Conservation (phyloP, 345 rosid species). For the Brassica juncea region DNA sequence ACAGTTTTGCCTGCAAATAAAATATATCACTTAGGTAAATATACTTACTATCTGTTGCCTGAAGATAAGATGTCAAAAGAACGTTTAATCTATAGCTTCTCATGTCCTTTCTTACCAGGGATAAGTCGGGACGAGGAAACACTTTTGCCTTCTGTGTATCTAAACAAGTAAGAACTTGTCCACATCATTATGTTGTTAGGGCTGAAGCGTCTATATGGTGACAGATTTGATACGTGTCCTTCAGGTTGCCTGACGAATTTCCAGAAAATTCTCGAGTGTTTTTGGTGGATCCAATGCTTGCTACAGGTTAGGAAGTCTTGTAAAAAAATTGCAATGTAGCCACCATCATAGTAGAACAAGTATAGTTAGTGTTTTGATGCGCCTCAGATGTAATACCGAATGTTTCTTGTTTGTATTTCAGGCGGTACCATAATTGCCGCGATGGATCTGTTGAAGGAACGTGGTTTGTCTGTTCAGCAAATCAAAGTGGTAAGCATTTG, state of each 20-base stretch:
- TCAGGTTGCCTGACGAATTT: conserved; percentile 80
- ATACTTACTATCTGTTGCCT: conserved; percentile 1
- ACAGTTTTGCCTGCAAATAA: conserved; percentile 80
- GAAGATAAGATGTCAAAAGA: neutral
- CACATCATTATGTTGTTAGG: neutral
- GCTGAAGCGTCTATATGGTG: neutral
- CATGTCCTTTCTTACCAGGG: conserved; percentile 47
- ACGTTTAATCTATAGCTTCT: conserved; percentile 18
- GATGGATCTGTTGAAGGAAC: conserved; percentile 62
- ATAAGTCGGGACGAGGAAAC: conserved; percentile 79
- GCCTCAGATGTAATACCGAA: neutral
- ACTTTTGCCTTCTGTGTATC: conserved; percentile 76
- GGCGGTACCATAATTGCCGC: conserved; percentile 92
- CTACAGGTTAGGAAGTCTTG: conserved; percentile 59
- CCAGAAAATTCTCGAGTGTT: conserved; percentile 64
- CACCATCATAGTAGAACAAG: conserved; percentile 3
- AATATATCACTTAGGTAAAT: conserved; percentile 79
- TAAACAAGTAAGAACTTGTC: conserved; percentile 72
- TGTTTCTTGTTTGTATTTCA: conserved; percentile 33
- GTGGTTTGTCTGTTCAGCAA: conserved; percentile 70
- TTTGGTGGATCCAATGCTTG: conserved; percentile 90
- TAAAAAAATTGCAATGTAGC: neutral
- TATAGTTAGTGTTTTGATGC: neutral
- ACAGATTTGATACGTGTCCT: conserved; percentile 26
- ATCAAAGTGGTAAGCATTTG: conserved; percentile 77